phyloP scores from a whole-genome alignment of 768 basidiomycete genomes.

The Porpolomopsis calyptriformis region DNA sequence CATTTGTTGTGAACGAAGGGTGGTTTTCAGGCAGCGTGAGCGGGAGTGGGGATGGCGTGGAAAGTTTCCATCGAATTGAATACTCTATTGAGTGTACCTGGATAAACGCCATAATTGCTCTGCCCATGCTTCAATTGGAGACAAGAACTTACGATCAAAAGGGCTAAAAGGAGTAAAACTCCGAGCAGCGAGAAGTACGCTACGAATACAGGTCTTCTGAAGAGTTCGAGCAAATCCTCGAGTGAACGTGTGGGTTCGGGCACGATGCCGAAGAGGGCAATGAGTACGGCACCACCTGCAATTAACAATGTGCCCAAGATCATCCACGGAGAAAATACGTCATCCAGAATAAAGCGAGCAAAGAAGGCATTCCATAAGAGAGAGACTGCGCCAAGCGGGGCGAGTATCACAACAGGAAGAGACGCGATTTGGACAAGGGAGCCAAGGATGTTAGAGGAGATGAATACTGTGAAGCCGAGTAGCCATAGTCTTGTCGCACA shows the following conservation, averaged over 20 bases:
- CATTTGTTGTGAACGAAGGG: constrained; percentile 27
- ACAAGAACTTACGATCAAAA: constrained; percentile 46
- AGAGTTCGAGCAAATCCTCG: constrained; percentile 72
- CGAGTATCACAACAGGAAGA: constrained; percentile 88
- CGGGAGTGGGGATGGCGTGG: constrained; percentile 22
- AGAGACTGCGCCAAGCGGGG: constrained; percentile 85
- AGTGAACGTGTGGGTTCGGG: constrained; percentile 79
- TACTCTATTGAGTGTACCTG: constrained; percentile 65
- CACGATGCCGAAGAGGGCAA: constrained; percentile 87
- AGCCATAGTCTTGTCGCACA: constrained; percentile 68
- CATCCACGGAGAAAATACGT: constrained; percentile 78
- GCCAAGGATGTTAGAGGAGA: constrained; percentile 79
- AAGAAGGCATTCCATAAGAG: constrained; percentile 94
- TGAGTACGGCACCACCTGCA: constrained; percentile 78
- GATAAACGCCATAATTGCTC: background rate
- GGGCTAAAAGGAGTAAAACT: constrained; percentile 43
- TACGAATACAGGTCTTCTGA: constrained; percentile 66
- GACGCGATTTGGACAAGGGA: constrained; percentile 89
- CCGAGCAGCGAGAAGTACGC: constrained; percentile 72
- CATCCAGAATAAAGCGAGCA: constrained; percentile 72
- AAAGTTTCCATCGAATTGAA: constrained; percentile 33
- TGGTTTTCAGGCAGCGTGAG: constrained; percentile 30
- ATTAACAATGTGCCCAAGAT: constrained; percentile 81
- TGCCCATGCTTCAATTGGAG: background rate
- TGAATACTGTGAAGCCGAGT: constrained; percentile 75